phyloP scores from a whole-genome alignment of 495 filamentous ascomycete species.

The Ramalina peruviana region DNA sequence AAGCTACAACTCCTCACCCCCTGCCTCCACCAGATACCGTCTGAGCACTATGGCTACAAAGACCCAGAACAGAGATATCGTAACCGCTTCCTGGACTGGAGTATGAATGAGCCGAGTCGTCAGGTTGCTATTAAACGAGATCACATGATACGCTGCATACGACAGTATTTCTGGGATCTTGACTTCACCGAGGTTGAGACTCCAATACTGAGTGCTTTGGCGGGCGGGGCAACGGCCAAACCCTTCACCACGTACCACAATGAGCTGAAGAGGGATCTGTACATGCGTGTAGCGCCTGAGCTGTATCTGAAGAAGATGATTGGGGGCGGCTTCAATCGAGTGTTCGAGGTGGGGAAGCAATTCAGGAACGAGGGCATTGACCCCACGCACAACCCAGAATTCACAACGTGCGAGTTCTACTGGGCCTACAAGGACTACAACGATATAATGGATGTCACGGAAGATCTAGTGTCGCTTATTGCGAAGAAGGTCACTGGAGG shows the following conservation, averaged over 20 bases:
- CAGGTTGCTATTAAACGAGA: constrained; percentile 69
- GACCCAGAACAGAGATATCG: constrained; percentile 86
- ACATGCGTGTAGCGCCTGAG: constrained; percentile 89
- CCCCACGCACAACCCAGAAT: constrained; percentile 96
- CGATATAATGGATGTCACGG: constrained; percentile 85
- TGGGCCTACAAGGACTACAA: constrained; percentile 86
- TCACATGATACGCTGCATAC: constrained; percentile 75
- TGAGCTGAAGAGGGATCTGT: constrained; percentile 82
- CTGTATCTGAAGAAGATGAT: constrained; percentile 93
- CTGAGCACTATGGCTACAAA: constrained; percentile 85
- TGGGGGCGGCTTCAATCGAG: constrained; percentile 80
- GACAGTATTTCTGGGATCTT: constrained; percentile 68
- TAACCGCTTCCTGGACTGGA: constrained; percentile 85
- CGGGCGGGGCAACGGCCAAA: constrained; percentile 90
- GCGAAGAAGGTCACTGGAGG: constrained; percentile 81
- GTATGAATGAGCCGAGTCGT: constrained; percentile 79
- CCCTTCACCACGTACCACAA: constrained; percentile 94
- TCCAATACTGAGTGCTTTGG: constrained; percentile 92
- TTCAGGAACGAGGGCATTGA: constrained; percentile 96
- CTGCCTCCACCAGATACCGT: constrained; percentile 85
- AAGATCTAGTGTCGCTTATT: constrained; percentile 84
- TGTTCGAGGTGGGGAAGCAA: constrained; percentile 83
- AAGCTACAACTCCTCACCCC: constrained; percentile 76
- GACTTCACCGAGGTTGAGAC: constrained; percentile 95
- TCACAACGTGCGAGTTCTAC: constrained; percentile 97